Base-by-base conservation (phyloP, 805 yeast genomes). In the Metschnikowia bowlesiae region DNA sequence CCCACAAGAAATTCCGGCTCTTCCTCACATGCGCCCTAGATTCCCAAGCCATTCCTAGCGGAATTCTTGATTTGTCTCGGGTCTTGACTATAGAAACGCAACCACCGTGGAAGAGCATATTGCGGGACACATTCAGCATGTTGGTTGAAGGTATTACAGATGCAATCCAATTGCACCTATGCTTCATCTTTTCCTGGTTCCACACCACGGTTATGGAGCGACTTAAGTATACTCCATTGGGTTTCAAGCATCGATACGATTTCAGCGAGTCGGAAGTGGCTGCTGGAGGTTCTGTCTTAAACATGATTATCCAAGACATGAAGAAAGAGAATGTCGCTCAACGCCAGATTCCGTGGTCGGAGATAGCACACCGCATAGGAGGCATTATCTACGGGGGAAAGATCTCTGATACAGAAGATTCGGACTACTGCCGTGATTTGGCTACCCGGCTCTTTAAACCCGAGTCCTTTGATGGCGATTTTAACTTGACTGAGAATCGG, bases 201-300 rank as follows among this genome's bases (percentile, higher is more conserved):
- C 95, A 88, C 61, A 75, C 87, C 0, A 61, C 85, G 0, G 60
- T 89, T 3, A 74, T 74, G 34, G 89, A 83, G 52, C 65, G 88
- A 47, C 63, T 79, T 45, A 70, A 85, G 43, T 84, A 75, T 54
- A 75, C 73, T 0, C 89, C 92, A 0, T 61, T 79, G 2, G 88
- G 92, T 1, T 87, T 87, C 66, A 57, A 67, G 1, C 77, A 78
- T 55, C 60, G 56, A 8, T 85, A 88, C 60, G 95, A 87, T 52
- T 79, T 90, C 58, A 87, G 80, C 61, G 88, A 87, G 50, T 66
- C 83, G n/a, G 97, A 91, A 62, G 76, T 84, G 48, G 66, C 69
- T 9, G 71, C 81, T 22, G 84, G 82, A 1, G 54, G 74, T 4
- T 60, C 53, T 44, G 69, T 82, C 16, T 63, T 84, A 44, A 71